Evolutionary conservation across 2,329 filamentous ascomycete species (phyloP).

Genomic region (Pyrenophora seminiperda): DNA sequence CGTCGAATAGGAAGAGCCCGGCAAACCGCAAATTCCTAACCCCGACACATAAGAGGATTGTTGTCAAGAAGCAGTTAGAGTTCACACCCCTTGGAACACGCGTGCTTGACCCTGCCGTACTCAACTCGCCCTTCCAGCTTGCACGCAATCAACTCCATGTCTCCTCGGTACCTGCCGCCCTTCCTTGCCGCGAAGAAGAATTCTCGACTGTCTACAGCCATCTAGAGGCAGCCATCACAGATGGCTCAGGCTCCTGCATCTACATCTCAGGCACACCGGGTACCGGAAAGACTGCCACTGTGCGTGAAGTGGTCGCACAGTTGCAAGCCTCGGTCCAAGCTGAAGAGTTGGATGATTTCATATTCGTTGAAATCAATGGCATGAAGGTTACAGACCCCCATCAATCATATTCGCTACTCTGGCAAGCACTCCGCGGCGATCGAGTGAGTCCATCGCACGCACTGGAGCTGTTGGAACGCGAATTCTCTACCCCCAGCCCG

Average conservation of each 20-base stretch:
- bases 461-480: slow-evolving; percentile 84
- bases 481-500: slow-evolving; percentile 90
- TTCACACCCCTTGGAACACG: slow-evolving; percentile 95
- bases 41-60: slow-evolving; percentile 69
- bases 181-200: slow-evolving; percentile 90
- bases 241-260: slow-evolving; percentile 92
- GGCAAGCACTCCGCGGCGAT: slow-evolving; percentile 94
- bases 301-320: slow-evolving; percentile 89
- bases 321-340: slow-evolving; percentile 84
- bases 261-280: slow-evolving; percentile 99
- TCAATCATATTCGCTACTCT: slow-evolving; percentile 91
- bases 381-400: slow-evolving; percentile 99
- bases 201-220: slow-evolving; percentile 92
- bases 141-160: slow-evolving; percentile 90
- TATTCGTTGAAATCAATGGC: slow-evolving; percentile 98
- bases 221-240: slow-evolving; percentile 89
- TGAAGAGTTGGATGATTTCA: slow-evolving; percentile 96
- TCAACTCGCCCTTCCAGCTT: slow-evolving; percentile 87
- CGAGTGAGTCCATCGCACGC: slow-evolving; percentile 91
- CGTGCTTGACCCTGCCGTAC: slow-evolving; percentile 75
- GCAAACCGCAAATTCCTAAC: slow-evolving; percentile 63
- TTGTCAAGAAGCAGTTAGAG: slow-evolving; percentile 86
- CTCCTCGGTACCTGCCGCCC: slow-evolving; percentile 83
- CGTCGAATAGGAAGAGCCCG: slow-evolving; percentile 52
- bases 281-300: slow-evolving; percentile 96